These are phyloP conservation scores for Pichia scutulata DNA, from an alignment of 805 yeast species.

Conservation along the genomic window DNA sequence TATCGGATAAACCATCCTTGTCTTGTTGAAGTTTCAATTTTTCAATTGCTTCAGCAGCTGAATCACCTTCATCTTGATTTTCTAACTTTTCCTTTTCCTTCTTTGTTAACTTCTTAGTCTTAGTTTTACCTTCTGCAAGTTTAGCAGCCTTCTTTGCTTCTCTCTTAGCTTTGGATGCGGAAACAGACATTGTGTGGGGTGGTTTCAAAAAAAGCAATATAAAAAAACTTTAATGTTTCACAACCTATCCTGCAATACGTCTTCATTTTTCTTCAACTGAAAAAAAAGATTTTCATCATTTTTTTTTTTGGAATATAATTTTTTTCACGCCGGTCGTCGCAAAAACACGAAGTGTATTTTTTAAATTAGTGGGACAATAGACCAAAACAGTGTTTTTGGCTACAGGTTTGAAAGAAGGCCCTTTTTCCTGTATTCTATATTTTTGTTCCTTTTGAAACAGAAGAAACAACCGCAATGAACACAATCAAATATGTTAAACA, in stretches of 20 bases:
- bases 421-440: background rate
- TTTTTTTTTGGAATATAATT: background rate
- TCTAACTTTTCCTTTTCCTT: constrained; percentile 39
- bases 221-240: background rate
- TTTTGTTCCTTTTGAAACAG: background rate
- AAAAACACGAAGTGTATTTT: background rate
- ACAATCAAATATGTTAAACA: background rate
- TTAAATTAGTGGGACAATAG: too few relatives aligned
- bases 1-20: constrained; percentile 88
- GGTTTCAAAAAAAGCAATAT: background rate
- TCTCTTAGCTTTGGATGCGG: constrained; percentile 96
- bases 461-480: background rate
- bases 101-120: constrained; percentile 59
- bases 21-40: constrained; percentile 90
- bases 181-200: constrained; percentile 39
- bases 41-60: constrained; percentile 66
- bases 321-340: background rate
- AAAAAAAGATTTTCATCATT: background rate
- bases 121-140: constrained; percentile 69
- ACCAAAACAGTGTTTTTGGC: too few relatives aligned
- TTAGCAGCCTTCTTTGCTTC: constrained; percentile 94
- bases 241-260: background rate
- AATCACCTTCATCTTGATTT: constrained; percentile 45
- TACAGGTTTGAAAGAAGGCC: too few relatives aligned
- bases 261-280: background rate